Conservation (phyloP, 768 basidiomycete genomes). For the Mrakia gelida region DNA sequence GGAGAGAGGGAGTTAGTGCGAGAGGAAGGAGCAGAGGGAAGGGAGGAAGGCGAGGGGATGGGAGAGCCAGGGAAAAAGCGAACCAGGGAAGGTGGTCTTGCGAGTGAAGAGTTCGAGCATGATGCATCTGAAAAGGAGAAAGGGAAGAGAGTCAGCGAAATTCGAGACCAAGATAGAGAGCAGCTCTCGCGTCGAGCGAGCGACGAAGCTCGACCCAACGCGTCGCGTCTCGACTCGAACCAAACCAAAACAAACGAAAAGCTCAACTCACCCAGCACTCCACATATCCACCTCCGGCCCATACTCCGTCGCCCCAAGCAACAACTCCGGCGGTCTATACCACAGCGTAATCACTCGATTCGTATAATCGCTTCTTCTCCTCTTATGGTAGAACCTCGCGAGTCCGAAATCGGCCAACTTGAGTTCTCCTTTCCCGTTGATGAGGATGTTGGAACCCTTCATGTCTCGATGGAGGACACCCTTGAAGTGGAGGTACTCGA, state of each 20-base stretch:
- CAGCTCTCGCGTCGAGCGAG: neutral
- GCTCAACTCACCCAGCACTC: conserved; percentile 85
- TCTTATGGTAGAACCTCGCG: conserved; percentile 91
- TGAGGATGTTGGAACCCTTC: conserved; percentile 95
- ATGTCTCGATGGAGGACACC: conserved; percentile 97
- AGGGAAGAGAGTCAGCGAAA: neutral
- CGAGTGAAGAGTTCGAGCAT: conserved; percentile 96
- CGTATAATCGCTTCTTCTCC: conserved; percentile 87
- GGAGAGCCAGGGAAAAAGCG: neutral
- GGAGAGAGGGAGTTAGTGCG: neutral
- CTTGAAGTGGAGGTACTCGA: conserved; percentile 92
- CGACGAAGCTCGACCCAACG: neutral
- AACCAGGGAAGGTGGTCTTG: conserved; percentile 88
- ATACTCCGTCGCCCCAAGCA: conserved; percentile 83
- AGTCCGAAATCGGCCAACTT: conserved; percentile 97
- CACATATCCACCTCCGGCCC: conserved; percentile 97
- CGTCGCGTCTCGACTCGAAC: neutral
- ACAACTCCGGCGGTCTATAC: conserved; percentile 89
- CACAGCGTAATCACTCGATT: conserved; percentile 91
- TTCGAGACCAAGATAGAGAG: neutral
- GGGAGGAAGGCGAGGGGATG: neutral
- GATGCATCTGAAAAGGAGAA: conserved; percentile 65
- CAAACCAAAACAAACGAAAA: too few species aligned
- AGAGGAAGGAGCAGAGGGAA: neutral
- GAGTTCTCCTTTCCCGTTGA: conserved; percentile 84